phyloP scores from a whole-genome alignment of 805 yeast species.

The Saturnispora dispora region DNA sequence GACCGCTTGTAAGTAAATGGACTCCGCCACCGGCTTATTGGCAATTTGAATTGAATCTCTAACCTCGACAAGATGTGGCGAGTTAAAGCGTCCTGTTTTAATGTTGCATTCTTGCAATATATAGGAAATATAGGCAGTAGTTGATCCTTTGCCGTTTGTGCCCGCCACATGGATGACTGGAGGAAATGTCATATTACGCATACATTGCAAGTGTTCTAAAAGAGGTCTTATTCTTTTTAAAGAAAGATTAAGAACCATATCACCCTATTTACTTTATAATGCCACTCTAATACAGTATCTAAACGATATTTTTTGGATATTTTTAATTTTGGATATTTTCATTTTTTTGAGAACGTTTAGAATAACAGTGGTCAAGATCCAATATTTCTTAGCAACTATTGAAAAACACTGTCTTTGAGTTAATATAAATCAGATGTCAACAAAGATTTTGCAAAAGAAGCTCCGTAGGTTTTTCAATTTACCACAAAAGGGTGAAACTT shows the following conservation, averaged over 20 bases:
- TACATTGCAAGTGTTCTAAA: neutral
- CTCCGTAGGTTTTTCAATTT: constrained; percentile 48
- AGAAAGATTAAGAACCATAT: constrained; percentile 1
- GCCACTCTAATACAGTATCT: neutral
- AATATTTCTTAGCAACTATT: neutral
- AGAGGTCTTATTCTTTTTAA: constrained; percentile 2
- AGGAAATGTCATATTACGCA: neutral
- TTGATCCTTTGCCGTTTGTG: constrained; percentile 94
- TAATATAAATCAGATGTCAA: neutral
- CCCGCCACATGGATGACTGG: constrained; percentile 83
- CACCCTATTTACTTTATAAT: neutral
- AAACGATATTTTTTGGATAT: too few species aligned
- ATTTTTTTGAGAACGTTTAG: neutral
- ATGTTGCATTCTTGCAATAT: constrained; percentile 41
- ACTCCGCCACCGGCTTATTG: constrained; percentile 42
- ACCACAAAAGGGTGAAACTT: constrained; percentile 69
- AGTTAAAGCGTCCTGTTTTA: constrained; percentile 71
- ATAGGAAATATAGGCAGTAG: constrained; percentile 71
- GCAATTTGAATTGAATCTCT: constrained; percentile 71
- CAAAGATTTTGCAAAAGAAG: constrained; percentile 36
- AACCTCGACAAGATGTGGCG: constrained; percentile 71
- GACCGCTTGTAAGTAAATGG: constrained; percentile 38
- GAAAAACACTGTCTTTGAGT: neutral
- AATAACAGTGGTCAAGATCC: neutral
- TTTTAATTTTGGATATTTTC: neutral